Percentiles rank a stretch among this genome's conserved stretches.
Conservation (phyloP, 345 rosid species). For the Clarkia xantiana region DNA sequence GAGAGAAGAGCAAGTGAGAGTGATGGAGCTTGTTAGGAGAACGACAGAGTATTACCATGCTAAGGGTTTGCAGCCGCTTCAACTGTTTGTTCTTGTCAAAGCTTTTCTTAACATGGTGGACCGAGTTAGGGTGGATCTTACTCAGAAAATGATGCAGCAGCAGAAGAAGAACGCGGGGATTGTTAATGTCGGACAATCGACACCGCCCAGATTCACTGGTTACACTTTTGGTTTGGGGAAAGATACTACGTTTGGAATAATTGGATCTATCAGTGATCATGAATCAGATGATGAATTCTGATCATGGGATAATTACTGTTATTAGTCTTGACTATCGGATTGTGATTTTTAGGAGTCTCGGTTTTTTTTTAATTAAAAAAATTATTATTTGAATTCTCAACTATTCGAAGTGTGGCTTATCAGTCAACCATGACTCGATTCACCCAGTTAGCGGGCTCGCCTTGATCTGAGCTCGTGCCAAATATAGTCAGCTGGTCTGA, state of each 20-base stretch:
- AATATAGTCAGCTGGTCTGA: no score
- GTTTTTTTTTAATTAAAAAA: no score
- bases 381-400: no score
- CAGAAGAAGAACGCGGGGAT: constrained; percentile 22
- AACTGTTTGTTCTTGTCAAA: constrained; percentile 54
- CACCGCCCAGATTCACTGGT: constrained; percentile 23
- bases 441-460: no score
- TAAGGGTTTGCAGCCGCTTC: constrained; percentile 27
- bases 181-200: constrained; percentile 12
- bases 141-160: constrained; percentile 23
- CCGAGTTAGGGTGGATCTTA: constrained; percentile 43
- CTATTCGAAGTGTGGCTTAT: no score
- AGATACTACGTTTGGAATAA: constrained; percentile 9
- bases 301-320: not conserved
- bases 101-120: constrained; percentile 82
- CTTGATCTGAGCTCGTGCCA: no score
- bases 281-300: constrained; percentile 40
- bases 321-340: no score
- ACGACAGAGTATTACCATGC: constrained; percentile 73
- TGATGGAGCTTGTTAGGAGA: constrained; percentile 47
- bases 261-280: constrained; percentile 2
- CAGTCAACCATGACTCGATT: no score
- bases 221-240: constrained; percentile 30
- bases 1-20: constrained; percentile 39
- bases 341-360: no score